Evolutionary conservation across 768 basidiomycete species (phyloP).

Genomic region (Russula abietina): DNA sequence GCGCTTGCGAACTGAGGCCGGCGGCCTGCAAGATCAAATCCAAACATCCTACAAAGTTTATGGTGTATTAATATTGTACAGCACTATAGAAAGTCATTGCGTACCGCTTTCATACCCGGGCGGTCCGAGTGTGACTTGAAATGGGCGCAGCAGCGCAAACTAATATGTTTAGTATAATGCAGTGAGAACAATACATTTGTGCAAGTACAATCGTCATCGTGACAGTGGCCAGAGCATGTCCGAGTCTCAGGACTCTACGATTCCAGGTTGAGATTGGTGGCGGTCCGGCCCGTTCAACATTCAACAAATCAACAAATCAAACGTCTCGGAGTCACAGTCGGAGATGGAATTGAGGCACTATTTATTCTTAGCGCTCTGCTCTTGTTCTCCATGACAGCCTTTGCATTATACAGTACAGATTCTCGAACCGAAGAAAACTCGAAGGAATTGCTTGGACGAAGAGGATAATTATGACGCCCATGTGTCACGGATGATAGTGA

Average conservation of each 20-base stretch:
- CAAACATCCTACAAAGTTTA: neutral
- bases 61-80: neutral
- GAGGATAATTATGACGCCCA: neutral
- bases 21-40: neutral
- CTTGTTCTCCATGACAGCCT: too few species aligned
- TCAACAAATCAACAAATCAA: too few species aligned
- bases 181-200: neutral
- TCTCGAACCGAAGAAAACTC: neutral
- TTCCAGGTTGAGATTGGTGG: too few species aligned
- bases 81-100: neutral
- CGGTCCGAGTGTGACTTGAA: neutral
- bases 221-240: too few species aligned
- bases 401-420: too few species aligned
- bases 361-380: too few species aligned
- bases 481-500: neutral
- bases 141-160: neutral
- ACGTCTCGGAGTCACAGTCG: too few species aligned
- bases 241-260: too few species aligned
- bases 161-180: neutral
- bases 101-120: neutral
- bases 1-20: too few species aligned
- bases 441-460: neutral
- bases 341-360: too few species aligned
- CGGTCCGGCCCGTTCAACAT: neutral
- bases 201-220: neutral